Evolutionary conservation across 495 filamentous ascomycete genomes (phyloP).

Genomic region (Friedmanniomyces endolithicus): DNA sequence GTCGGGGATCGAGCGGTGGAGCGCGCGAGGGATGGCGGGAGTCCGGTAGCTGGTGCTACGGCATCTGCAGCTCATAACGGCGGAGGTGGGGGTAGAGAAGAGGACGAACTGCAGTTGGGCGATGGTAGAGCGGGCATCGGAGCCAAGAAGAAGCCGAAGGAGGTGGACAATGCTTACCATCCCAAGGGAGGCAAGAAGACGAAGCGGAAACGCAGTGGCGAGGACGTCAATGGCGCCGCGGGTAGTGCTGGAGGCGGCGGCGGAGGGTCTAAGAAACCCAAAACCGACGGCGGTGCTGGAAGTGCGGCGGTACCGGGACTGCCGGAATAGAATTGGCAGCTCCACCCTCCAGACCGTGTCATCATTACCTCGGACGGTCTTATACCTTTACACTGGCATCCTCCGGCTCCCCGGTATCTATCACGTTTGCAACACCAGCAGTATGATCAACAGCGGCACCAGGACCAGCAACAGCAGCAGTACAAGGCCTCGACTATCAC

Average conservation of each 20-base stretch:
- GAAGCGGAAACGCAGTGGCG: slow-evolving; percentile 9
- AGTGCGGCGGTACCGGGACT: too few relatives aligned
- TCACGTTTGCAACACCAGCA: too few relatives aligned
- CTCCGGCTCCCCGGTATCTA: too few relatives aligned
- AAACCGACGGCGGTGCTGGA: neutral
- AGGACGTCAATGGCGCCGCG: neutral
- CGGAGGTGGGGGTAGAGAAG: slow-evolving; percentile 31
- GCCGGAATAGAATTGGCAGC: too few relatives aligned
- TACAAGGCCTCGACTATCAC: too few relatives aligned
- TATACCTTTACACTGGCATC: too few relatives aligned
- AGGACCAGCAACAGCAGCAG: too few relatives aligned
- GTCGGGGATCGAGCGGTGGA: slow-evolving; percentile 20
- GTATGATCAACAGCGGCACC: too few relatives aligned
- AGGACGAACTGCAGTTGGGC: slow-evolving; percentile 38
- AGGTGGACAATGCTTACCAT: slow-evolving; percentile 58
- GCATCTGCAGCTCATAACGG: neutral
- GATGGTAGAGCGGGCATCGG: slow-evolving; percentile 30
- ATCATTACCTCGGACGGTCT: too few relatives aligned
- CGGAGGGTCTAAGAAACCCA: neutral
- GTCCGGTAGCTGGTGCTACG: neutral
- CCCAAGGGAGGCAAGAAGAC: slow-evolving; percentile 36
- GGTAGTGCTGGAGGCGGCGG: slow-evolving; percentile 27
- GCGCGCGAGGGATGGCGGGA: slow-evolving; percentile 14
- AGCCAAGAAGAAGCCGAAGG: slow-evolving; percentile 47
- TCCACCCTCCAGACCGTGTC: too few relatives aligned